These are phyloP conservation scores for Fraxinus americana DNA, from an alignment of 257 asterid species.

Conservation along the genomic window DNA sequence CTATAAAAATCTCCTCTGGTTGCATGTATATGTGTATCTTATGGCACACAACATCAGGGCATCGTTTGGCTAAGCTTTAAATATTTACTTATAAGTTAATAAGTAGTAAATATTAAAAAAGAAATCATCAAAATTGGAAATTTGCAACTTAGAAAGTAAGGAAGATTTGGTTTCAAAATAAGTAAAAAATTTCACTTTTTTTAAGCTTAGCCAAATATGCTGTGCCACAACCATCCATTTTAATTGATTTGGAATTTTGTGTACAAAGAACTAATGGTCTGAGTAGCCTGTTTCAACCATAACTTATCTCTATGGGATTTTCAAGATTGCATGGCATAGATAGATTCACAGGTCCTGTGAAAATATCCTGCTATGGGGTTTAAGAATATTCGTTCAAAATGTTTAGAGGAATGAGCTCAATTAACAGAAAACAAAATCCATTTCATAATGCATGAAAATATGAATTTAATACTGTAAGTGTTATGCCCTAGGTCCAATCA, in stretches of 20 bases:
- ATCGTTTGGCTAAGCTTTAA: neutral
- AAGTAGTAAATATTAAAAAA: no score
- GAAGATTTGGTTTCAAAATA: neutral
- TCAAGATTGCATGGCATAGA: neutral
- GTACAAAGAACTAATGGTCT: neutral
- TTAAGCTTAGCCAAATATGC: neutral
- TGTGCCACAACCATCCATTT: neutral
- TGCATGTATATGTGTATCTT: neutral
- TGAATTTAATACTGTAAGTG: no score
- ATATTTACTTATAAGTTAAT: no score
- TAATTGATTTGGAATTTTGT: neutral
- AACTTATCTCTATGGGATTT: neutral
- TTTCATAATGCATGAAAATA: neutral
- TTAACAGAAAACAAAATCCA: neutral
- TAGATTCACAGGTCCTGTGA: neutral
- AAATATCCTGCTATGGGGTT: neutral
- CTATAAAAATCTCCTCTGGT: neutral
- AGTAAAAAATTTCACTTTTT: neutral
- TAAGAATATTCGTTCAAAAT: neutral
- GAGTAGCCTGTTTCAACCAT: neutral
- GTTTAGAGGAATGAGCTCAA: neutral
- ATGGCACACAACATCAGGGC: neutral
- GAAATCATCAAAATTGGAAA: neutral
- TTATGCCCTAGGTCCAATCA: no score
- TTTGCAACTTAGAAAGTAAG: neutral